Evolutionary conservation across 2,329 filamentous ascomycete genomes (phyloP).

Genomic region (Hypoxylon sp.): DNA sequence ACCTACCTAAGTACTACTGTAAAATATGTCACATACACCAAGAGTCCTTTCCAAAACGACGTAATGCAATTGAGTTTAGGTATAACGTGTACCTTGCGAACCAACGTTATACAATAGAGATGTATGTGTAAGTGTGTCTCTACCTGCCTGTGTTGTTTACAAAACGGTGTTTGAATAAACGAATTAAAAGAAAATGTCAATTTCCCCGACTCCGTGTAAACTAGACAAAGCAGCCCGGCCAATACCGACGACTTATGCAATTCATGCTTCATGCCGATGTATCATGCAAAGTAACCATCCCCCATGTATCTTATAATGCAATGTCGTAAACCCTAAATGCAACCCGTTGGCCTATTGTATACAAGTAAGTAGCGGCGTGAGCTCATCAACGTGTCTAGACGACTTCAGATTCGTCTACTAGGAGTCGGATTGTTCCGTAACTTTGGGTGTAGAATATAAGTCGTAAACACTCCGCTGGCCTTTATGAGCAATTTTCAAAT

Average conservation of each 20-base stretch:
- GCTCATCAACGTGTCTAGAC: constrained; percentile 6
- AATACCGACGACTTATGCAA: constrained; percentile 31
- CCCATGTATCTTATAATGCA: constrained; percentile 40
- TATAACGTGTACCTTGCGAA: not conserved
- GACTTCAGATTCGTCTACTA: constrained; percentile 27
- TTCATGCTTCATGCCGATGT: constrained; percentile 39
- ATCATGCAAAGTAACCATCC: constrained; percentile 42
- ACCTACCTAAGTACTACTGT: not conserved
- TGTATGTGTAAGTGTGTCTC: not conserved
- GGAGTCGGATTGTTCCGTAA: constrained; percentile 29
- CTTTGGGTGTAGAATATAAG: constrained; percentile 58
- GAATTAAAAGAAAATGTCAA: constrained; percentile 10
- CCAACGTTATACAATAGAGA: constrained; percentile 4
- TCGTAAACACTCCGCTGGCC: constrained; percentile 76
- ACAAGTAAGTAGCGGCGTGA: constrained; percentile 22
- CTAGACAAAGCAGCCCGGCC: constrained; percentile 27
- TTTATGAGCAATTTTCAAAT: constrained; percentile 71
- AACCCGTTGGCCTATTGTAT: constrained; percentile 26
- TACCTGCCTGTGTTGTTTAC: not conserved
- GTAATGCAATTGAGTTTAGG: not conserved
- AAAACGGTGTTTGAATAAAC: not conserved
- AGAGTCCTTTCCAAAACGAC: not conserved
- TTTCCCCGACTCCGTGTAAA: constrained; percentile 24
- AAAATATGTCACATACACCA: constrained; percentile 1
- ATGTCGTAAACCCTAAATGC: constrained; percentile 40